Base-by-base conservation (phyloP, 2,329 filamentous ascomycete genomes). In the Apiospora rasikravindrae region DNA sequence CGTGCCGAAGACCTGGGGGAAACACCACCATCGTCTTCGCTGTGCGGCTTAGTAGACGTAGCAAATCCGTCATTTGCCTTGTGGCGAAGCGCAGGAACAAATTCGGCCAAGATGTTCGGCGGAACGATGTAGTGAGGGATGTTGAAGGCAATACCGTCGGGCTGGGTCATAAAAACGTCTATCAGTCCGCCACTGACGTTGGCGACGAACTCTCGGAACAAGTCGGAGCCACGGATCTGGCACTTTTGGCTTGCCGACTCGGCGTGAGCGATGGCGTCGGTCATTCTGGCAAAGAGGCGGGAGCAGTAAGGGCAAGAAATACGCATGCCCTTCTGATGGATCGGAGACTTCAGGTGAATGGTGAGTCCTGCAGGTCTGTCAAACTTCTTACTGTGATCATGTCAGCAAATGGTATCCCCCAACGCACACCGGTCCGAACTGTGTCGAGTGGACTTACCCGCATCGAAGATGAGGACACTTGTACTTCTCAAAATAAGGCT, bases 381-480 rank as follows among this genome's bases (percentile, higher is more conserved):
- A 77, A 85, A 86, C 2, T 80, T 80, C 72, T 86, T 86, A 1
- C 85, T 87, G 71, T 11, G 53, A 47, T 69, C 49, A 69, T 70
- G 70, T 79, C 71, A 78, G 73, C 51, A 42, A 37, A 37, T 16
- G 45, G 10, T 14, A 14, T 24, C 24, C 71, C 45, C 26, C 1
- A 40, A 26, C 47, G 33, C n/a, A 61, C 37, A 26, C 7, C 13
- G 11, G 8, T 22, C 19, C 6, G 29, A 53, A 11, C n/a, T n/a
- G 24, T 26, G 11, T 10, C 11, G 8, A n/a, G 53, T 22, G 16
- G 26, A 53, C 70, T 14, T 82, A 88, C 85, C 82, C 80, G 85
- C 90, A 92, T 3, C 78, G 75, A 1, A 75, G 74, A 71, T 87
- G 84, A 0, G 90, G 90, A 71, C 90, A 92, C 70, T 80, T 82